Conservation (phyloP, 306 rosid genomes). For the Cicer cuneatum region DNA sequence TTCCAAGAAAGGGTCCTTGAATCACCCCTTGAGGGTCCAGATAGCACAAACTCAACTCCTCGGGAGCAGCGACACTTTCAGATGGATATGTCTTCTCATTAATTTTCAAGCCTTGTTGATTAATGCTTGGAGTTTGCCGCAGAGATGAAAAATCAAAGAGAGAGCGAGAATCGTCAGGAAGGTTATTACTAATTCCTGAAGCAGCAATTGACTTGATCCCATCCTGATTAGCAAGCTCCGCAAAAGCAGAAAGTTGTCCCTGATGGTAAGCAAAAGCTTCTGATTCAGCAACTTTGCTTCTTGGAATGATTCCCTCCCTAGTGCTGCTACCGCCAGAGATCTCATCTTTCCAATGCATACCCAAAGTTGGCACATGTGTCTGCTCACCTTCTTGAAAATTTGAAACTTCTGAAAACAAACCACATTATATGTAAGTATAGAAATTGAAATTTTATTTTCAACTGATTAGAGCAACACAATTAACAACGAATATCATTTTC, state of each 20-base stretch:
- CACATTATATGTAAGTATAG: neutral
- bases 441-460: conserved; percentile 34
- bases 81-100: conserved; percentile 45
- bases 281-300: conserved; percentile 44
- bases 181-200: conserved; percentile 46
- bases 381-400: conserved; percentile 46
- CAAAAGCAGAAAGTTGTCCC: conserved; percentile 44
- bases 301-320: conserved; percentile 37
- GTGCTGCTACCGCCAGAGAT: conserved; percentile 31
- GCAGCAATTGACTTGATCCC: conserved; percentile 40
- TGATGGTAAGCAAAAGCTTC: conserved; percentile 42
- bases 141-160: conserved; percentile 51
- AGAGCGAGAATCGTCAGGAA: conserved; percentile 52
- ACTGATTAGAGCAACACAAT: neutral
- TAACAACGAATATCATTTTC: conserved; percentile 32
- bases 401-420: conserved; percentile 50
- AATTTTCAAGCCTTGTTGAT: conserved; percentile 51
- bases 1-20: conserved; percentile 81
- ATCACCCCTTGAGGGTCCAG: conserved; percentile 70
- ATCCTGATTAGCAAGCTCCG: conserved; percentile 49
- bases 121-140: conserved; percentile 46
- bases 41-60: conserved; percentile 75
- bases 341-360: conserved; percentile 45
- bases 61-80: conserved; percentile 52
- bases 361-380: conserved; percentile 32